Base-by-base conservation (phyloP, 345 rosid genomes). In the Cardamine resedifolia region DNA sequence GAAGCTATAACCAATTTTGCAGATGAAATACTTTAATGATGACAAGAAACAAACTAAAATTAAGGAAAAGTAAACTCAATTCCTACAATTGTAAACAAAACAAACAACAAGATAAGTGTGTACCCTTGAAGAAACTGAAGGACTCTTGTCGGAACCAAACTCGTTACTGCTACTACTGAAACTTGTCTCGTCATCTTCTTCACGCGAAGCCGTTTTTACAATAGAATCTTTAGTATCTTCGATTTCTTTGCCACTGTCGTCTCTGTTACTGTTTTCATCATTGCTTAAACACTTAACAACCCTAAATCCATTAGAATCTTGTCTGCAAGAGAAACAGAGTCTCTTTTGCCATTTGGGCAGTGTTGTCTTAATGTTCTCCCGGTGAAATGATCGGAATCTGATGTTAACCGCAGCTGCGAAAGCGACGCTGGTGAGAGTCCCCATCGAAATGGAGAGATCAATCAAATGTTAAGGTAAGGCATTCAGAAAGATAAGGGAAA, bases 121-220 rank as follows among this genome's bases (percentile, higher is more conserved):
- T 81, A 88, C 94, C 88, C 73, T 66, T 51, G 88, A 81, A 66
- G 93, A 83, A 79, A 79, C 81, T 23, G 85, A 60, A 75, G 86
- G 2, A 56, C 78, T 55, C 63, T 89, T 74, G 39, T 85, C 88
- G 18, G 85, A 71, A 69, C 77, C 73, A 14, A 83, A 78, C 73
- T 85, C 85, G 58, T 58, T 71, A 66, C 56, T 66, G 15, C 34
- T 61, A 14, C 9, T 61, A 41, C 48, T 39, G 21, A 14, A 55
- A 56, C 62, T 81, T 62, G 52, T 77, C 39, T 84, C 81, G 2
- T 75, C 85, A 5, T 74, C 77, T 39, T 83, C 89, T 10, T 81
- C 83, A 48, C 39, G 77, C 24, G 80, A 47, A 6, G 78, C 79
- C 23, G 86, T 83, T 55, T 80, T 68, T 3, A 84, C 65, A 44